A percentile compares a stretch with the other conserved stretches of the same genome.
Evolutionary conservation across 2,329 filamentous ascomycete species (phyloP).

Genomic region (Penicillium sp.): DNA sequence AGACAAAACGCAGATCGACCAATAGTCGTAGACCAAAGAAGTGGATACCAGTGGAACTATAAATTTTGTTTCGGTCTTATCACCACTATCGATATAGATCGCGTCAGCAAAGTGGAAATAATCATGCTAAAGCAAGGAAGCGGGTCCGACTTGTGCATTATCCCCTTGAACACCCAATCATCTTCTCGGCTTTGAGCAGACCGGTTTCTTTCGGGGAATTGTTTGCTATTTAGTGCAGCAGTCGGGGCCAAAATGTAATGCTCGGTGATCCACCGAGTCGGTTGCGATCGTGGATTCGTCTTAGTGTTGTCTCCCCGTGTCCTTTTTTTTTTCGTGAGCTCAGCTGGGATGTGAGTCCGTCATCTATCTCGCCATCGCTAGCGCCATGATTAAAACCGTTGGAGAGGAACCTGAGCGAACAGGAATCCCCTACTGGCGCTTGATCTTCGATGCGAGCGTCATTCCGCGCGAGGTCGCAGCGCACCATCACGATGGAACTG

Average conservation of each 20-base stretch:
- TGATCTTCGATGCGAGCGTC: conserved; percentile 4
- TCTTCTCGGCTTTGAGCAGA: neutral
- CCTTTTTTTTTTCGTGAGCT: neutral
- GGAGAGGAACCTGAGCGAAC: neutral
- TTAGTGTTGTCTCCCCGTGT: neutral
- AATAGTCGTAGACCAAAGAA: neutral
- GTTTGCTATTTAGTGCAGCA: neutral
- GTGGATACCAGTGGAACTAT: neutral
- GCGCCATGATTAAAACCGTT: neutral
- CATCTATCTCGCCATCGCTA: neutral
- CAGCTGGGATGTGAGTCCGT: neutral
- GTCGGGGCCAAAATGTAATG: neutral
- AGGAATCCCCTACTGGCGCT: conserved; percentile 4
- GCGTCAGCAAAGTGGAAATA: neutral
- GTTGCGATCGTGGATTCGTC: neutral
- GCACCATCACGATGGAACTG: conserved; percentile 3
- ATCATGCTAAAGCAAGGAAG: neutral
- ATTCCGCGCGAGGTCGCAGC: conserved; percentile 1
- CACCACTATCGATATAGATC: neutral
- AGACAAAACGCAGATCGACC: neutral
- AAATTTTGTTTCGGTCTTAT: neutral
- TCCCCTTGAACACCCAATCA: neutral
- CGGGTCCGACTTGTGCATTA: neutral
- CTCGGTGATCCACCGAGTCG: neutral
- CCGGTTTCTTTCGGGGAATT: neutral